Percentiles rank a stretch among this genome's conserved stretches.
phyloP scores from a whole-genome alignment of 306 rosid genomes.

The Prunus mongolica region DNA sequence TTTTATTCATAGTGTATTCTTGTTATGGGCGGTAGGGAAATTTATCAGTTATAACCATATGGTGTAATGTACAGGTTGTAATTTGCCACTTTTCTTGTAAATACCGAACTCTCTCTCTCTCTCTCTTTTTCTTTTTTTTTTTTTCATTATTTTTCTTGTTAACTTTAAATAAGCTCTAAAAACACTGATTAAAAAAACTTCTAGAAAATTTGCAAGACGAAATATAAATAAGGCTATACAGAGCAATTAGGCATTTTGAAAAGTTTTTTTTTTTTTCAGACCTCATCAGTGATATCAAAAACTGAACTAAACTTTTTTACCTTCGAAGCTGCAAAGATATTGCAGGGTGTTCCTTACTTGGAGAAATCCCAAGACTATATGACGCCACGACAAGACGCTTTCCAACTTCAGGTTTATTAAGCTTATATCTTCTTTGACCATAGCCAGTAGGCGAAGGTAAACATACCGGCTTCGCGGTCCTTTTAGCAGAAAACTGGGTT shows the following conservation, averaged over 20 bases:
- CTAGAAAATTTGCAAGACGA: no score
- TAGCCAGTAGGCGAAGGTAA: slow-evolving; percentile 20
- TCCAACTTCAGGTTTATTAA: slow-evolving; percentile 40
- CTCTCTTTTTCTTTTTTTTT: no score
- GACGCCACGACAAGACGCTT: slow-evolving; percentile 57
- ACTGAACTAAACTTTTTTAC: slow-evolving; percentile 32
- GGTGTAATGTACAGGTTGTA: no score
- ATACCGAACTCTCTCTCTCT: no score
- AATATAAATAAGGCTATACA: no score
- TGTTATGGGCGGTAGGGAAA: neutral
- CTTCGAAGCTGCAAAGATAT: slow-evolving; percentile 35
- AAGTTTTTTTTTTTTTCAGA: no score
- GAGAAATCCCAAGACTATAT: slow-evolving; percentile 45
- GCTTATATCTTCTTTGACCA: slow-evolving; percentile 24
- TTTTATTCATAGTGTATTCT: neutral
- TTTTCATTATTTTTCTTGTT: no score
- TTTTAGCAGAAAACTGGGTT: slow-evolving; percentile 26
- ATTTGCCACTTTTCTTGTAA: no score
- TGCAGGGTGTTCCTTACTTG: slow-evolving; percentile 31
- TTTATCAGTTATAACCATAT: neutral
- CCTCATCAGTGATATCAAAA: slow-evolving; percentile 37
- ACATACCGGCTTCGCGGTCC: slow-evolving; percentile 30
- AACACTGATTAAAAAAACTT: no score
- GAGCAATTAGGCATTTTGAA: neutral
- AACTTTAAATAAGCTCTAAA: no score